Percentiles rank a stretch among this genome's conserved stretches.
These are phyloP conservation scores for Gloeopeniophorella convolvens DNA, from an alignment of 768 basidiomycete genomes.

Conservation along the genomic window DNA sequence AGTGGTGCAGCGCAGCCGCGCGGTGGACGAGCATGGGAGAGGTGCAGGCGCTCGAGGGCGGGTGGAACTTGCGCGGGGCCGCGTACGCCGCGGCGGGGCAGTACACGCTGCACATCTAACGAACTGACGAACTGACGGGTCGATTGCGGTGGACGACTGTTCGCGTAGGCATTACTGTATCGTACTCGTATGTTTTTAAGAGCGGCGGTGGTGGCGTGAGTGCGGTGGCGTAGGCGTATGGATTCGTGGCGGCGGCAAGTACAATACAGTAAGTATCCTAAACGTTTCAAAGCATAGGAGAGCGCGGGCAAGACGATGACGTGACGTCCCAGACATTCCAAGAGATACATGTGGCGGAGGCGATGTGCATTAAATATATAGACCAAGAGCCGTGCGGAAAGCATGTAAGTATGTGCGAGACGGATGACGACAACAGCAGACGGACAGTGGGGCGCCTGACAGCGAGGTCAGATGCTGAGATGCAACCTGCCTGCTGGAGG, in stretches of 20 bases:
- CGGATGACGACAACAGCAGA: conserved; percentile 11
- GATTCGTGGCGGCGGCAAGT: conserved; percentile 7
- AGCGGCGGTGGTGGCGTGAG: too few relatives aligned
- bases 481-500: conserved; percentile 12
- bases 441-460: not conserved
- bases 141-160: too few relatives aligned
- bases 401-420: conserved; percentile 8
- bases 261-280: conserved; percentile 11
- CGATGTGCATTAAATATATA: conserved; percentile 13
- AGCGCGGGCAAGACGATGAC: not conserved
- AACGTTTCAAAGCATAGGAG: conserved; percentile 1
- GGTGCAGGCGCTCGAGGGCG: conserved; percentile 40
- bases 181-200: too few relatives aligned
- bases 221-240: conserved; percentile 25
- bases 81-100: conserved; percentile 34
- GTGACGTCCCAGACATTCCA: conserved; percentile 8
- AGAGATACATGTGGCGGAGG: conserved; percentile 8
- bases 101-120: conserved; percentile 38
- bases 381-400: not conserved
- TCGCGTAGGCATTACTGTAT: too few relatives aligned
- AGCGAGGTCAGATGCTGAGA: not conserved
- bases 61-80: conserved; percentile 67
- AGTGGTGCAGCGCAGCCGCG: conserved; percentile 38
- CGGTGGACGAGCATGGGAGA: conserved; percentile 42
- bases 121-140: too few relatives aligned